Conservation (phyloP, 2,329 filamentous ascomycete genomes). For the Blastomyces silverae region DNA sequence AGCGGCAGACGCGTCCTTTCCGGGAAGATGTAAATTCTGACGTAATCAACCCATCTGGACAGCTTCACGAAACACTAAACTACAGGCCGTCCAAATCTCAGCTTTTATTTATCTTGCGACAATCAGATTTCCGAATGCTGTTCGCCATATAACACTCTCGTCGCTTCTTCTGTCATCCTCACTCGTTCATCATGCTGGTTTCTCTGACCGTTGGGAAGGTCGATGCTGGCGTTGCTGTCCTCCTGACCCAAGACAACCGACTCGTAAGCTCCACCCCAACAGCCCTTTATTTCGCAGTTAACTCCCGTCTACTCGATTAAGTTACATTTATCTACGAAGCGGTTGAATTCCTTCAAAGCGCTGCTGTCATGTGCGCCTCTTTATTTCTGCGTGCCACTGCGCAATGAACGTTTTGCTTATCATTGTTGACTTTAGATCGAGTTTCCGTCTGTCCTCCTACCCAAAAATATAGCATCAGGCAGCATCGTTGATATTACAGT, state of each 20-base stretch:
- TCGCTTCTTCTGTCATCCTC: not conserved
- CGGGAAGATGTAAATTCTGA: not conserved
- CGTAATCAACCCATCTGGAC: slow-evolving; percentile 11
- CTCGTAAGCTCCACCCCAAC: slow-evolving; percentile 55
- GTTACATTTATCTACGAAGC: not conserved
- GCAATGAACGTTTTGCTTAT: slow-evolving; percentile 11
- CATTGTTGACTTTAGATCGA: slow-evolving; percentile 63
- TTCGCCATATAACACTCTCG: not conserved
- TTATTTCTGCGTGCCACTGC: not conserved
- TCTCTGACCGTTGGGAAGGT: slow-evolving; percentile 98
- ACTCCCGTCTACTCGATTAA: not conserved
- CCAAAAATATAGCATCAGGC: slow-evolving; percentile 88
- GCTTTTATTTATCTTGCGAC: not conserved
- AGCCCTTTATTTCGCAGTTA: not conserved
- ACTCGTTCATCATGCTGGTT: slow-evolving; percentile 67
- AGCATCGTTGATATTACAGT: slow-evolving; percentile 98
- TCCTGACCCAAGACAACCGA: slow-evolving; percentile 93
- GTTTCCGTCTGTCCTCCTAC: slow-evolving; percentile 94
- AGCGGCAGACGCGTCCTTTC: not conserved
- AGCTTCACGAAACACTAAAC: not conserved
- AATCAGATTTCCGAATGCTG: slow-evolving; percentile 7
- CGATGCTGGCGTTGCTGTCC: slow-evolving; percentile 94
- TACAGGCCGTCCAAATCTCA: not conserved
- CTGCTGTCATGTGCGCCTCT: not conserved
- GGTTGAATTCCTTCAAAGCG: not conserved